Percentiles rank a stretch among this genome's conserved stretches.
phyloP scores from a whole-genome alignment of 164 flowering plant genomes.

The Amborella trichopoda region DNA sequence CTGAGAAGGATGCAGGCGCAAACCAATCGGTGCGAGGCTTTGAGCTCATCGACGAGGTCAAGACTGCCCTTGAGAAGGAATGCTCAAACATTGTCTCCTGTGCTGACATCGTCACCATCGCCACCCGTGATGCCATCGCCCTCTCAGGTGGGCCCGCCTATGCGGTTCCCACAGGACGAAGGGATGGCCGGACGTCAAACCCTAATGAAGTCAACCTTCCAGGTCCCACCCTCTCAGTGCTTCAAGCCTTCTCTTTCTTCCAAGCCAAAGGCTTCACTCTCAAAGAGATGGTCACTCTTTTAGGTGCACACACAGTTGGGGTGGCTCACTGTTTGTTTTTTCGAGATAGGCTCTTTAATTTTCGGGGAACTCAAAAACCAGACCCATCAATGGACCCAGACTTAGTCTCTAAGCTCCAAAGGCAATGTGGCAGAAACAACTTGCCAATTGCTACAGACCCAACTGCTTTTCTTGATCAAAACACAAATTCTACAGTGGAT shows the following conservation, averaged over 20 bases:
- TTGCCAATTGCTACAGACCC: constrained; percentile 3
- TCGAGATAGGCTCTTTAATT: constrained; percentile 36
- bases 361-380: constrained; percentile 21
- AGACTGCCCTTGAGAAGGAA: constrained; percentile 3
- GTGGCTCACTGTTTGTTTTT: constrained; percentile 29
- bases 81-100: constrained; percentile 5
- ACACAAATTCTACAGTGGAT: constrained; percentile 2
- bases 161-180: constrained; percentile 5
- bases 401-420: not conserved
- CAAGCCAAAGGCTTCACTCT: constrained; percentile 5
- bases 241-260: not conserved
- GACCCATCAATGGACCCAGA: constrained; percentile 35
- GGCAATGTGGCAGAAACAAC: not conserved
- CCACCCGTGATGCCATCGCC: constrained; percentile 3
- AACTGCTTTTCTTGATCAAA: constrained; percentile 7
- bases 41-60: constrained; percentile 36
- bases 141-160: constrained; percentile 3
- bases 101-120: constrained; percentile 5
- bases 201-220: constrained; percentile 2
- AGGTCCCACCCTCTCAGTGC: not conserved
- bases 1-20: constrained; percentile 6
- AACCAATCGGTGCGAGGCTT: constrained; percentile 5
- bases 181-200: constrained; percentile 6
- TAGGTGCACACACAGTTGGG: constrained; percentile 56
- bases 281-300: constrained; percentile 2